phyloP scores from a whole-genome alignment of 225 moss, liverwort and hornwort genomes.

The Ulota crispa region DNA sequence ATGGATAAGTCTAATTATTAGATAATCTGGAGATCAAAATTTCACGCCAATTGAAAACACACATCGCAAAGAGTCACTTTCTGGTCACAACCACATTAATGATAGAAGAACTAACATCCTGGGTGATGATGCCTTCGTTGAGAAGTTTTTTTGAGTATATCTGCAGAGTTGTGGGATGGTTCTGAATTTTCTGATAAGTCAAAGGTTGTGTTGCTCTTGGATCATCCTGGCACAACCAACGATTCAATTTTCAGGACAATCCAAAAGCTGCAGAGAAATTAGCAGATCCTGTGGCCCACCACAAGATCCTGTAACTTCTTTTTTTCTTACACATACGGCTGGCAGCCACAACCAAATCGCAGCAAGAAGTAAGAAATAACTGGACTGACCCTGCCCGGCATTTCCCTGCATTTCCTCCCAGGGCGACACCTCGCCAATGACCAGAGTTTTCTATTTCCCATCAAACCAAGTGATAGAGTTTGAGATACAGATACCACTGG shows the following conservation, averaged over 20 bases:
- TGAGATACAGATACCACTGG: too few species aligned
- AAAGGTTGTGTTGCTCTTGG: conserved; percentile 67
- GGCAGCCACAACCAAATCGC: too few species aligned
- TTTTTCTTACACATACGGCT: too few species aligned
- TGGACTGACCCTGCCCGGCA: too few species aligned
- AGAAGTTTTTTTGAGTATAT: conserved; percentile 55
- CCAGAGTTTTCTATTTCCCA: too few species aligned
- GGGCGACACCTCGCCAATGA: too few species aligned
- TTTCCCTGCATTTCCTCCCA: too few species aligned
- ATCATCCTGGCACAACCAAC: conserved; percentile 47
- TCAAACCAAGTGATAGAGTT: too few species aligned
- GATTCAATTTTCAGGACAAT: conserved; percentile 12
- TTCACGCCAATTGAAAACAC: background rate
- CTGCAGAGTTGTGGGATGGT: conserved; percentile 60
- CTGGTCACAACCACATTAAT: background rate
- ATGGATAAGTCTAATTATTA: conserved; percentile 4
- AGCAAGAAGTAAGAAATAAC: too few species aligned
- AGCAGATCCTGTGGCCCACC: background rate
- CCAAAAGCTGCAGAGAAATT: background rate
- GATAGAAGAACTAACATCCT: conserved; percentile 39
- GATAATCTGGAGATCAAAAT: background rate
- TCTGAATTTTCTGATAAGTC: conserved; percentile 58
- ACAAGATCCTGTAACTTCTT: background rate
- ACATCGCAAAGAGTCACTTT: conserved; percentile 3
- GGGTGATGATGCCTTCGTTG: conserved; percentile 55